A percentile compares a stretch with the other conserved stretches of the same genome.
phyloP scores from a whole-genome alignment of 257 asterid genomes.

The Penstemon newberryi region DNA sequence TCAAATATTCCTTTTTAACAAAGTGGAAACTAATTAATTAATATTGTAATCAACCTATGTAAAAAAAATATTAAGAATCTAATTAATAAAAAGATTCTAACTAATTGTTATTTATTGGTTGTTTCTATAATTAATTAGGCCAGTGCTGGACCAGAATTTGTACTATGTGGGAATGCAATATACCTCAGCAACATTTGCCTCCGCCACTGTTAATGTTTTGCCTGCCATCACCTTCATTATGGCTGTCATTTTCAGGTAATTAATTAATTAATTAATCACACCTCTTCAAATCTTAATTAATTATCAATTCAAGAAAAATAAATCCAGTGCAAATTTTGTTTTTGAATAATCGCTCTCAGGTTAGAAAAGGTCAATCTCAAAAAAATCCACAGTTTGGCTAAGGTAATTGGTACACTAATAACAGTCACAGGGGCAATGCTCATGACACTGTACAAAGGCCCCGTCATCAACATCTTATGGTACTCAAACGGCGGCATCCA shows the following conservation, averaged over 20 bases:
- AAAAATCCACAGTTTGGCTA: conserved; percentile 56
- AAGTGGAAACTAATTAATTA: too few relatives aligned
- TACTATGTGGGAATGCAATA: conserved; percentile 77
- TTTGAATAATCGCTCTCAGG: conserved; percentile 33
- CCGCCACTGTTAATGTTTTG: conserved; percentile 72
- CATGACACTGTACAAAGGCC: conserved; percentile 89
- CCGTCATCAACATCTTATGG: conserved; percentile 56
- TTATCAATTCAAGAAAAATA: neutral
- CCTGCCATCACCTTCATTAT: conserved; percentile 84
- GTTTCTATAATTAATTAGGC: conserved; percentile 44
- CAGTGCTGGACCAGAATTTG: conserved; percentile 86
- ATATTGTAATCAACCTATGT: too few relatives aligned
- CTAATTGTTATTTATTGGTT: too few relatives aligned
- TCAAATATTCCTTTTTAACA: too few relatives aligned
- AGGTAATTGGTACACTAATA: conserved; percentile 72
- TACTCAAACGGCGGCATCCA: conserved; percentile 42
- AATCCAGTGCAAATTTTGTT: neutral
- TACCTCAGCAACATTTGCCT: conserved; percentile 88
- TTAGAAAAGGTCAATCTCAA: conserved; percentile 68
- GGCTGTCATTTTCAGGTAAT: conserved; percentile 84
- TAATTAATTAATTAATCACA: neutral
- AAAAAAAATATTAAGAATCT: neutral
- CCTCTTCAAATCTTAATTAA: neutral
- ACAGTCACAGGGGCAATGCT: conserved; percentile 91
- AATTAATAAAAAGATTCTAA: neutral